Conservation (phyloP, 164 flowering plant genomes). For the Hamamelis virginiana region DNA sequence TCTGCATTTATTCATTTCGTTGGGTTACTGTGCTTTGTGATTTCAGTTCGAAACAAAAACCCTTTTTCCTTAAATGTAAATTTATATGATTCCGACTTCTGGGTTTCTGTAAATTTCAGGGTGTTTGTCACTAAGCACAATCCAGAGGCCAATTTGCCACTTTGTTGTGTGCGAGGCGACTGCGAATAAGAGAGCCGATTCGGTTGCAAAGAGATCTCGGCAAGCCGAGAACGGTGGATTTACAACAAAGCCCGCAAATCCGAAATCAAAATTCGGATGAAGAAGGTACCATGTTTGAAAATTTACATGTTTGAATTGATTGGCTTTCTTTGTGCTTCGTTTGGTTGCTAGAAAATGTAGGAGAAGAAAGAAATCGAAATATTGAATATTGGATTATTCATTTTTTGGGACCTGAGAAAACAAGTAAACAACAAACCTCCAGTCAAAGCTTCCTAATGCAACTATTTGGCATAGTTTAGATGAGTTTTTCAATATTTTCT, state of each 20-base stretch:
- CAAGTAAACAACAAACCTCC: no score
- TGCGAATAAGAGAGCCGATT: slow-evolving; percentile 64
- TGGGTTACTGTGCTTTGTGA: not conserved
- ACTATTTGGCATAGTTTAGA: no score
- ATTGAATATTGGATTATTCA: no score
- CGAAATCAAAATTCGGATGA: slow-evolving; percentile 79
- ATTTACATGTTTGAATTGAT: no score
- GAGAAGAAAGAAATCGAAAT: no score
- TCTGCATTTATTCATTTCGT: not conserved
- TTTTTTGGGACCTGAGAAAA: no score
- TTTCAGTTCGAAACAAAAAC: no score
- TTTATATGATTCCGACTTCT: slow-evolving; percentile 2
- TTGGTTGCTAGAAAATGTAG: no score
- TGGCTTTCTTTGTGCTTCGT: no score
- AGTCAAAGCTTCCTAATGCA: no score
- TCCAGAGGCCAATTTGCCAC: slow-evolving; percentile 35
- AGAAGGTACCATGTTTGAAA: slow-evolving; percentile 59
- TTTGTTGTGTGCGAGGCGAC: slow-evolving; percentile 78
- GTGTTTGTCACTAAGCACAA: slow-evolving; percentile 33
- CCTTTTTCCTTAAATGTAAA: not conserved
- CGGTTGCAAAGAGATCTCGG: slow-evolving; percentile 85
- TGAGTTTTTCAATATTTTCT: no score
- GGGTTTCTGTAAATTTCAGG: slow-evolving; percentile 37
- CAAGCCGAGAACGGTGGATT: slow-evolving; percentile 87
- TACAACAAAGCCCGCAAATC: slow-evolving; percentile 76